Evolutionary conservation across 768 basidiomycete species (phyloP).

Genomic region (Lyophyllum shimeji): DNA sequence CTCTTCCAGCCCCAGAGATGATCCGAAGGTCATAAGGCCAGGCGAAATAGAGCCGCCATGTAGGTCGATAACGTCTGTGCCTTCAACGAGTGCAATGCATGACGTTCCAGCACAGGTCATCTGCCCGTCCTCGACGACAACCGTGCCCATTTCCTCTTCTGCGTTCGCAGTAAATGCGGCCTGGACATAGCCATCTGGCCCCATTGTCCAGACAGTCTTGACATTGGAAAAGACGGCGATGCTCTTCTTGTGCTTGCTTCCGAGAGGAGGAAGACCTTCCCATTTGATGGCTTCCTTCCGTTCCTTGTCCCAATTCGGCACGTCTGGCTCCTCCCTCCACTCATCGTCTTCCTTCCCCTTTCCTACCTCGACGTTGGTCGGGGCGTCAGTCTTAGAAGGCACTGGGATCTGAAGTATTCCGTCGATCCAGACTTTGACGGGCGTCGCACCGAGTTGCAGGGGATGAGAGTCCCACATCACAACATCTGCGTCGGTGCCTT

Average conservation of each 20-base stretch:
- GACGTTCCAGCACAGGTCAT: slow-evolving; percentile 48
- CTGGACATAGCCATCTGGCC: slow-evolving; percentile 28
- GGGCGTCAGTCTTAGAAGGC: slow-evolving; percentile 36
- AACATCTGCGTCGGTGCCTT: slow-evolving; percentile 66
- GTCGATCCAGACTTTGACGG: slow-evolving; percentile 79
- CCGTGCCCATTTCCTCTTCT: slow-evolving; percentile 26
- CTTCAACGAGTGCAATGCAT: slow-evolving; percentile 26
- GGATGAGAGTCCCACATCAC: slow-evolving; percentile 81
- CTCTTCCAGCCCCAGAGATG: slow-evolving; percentile 73
- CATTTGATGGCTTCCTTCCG: slow-evolving; percentile 55
- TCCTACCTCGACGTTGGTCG: slow-evolving; percentile 41
- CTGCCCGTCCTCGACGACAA: slow-evolving; percentile 49
- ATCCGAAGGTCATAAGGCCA: slow-evolving; percentile 66
- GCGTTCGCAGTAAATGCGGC: slow-evolving; percentile 27
- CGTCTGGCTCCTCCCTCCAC: slow-evolving; percentile 47
- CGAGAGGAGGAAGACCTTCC: slow-evolving; percentile 70
- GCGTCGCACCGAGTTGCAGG: slow-evolving; percentile 71
- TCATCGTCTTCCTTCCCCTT: slow-evolving; percentile 43
- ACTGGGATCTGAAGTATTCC: slow-evolving; percentile 70
- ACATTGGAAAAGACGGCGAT: slow-evolving; percentile 69
- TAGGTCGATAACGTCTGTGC: slow-evolving; percentile 51
- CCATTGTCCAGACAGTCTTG: slow-evolving; percentile 42
- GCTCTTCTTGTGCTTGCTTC: slow-evolving; percentile 31
- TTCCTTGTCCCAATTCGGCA: slow-evolving; percentile 67
- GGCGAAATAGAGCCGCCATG: slow-evolving; percentile 67